phyloP scores from a whole-genome alignment of 2,329 filamentous ascomycete genomes.

The Alternaria sp. region DNA sequence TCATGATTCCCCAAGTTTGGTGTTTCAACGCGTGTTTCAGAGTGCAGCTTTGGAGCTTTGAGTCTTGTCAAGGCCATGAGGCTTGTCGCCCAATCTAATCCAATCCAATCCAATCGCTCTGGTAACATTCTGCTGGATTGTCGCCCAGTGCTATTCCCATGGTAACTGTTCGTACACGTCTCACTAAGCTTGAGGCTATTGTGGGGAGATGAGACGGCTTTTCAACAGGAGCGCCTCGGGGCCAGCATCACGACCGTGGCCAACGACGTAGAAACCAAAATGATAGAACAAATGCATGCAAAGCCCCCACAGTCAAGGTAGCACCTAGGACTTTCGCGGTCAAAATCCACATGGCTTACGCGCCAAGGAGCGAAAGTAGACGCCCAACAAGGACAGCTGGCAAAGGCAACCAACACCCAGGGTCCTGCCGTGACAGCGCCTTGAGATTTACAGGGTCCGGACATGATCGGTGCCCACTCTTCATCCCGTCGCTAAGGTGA shows the following conservation, averaged over 20 bases:
- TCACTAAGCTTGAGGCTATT: slow-evolving; percentile 9
- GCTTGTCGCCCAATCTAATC: slow-evolving; percentile 5
- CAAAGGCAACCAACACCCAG: slow-evolving; percentile 2
- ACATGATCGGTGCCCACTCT: slow-evolving; percentile 11
- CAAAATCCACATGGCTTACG: neutral
- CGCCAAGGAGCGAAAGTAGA: neutral
- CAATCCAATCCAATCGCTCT: neutral
- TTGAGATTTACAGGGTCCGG: slow-evolving; percentile 14
- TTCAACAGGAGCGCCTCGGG: slow-evolving; percentile 1
- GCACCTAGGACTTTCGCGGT: neutral
- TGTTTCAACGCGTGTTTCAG: slow-evolving; percentile 13
- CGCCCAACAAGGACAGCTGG: slow-evolving; percentile 10
- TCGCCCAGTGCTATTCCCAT: slow-evolving; percentile 7
- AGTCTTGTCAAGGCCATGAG: neutral
- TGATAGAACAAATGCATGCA: neutral
- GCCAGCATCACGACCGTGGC: slow-evolving; percentile 5
- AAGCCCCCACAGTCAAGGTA: neutral
- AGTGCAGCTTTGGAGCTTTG: neutral
- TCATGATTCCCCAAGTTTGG: slow-evolving; percentile 9
- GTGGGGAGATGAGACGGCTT: slow-evolving; percentile 3
- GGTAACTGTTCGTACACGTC: slow-evolving; percentile 2
- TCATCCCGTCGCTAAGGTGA: slow-evolving; percentile 12
- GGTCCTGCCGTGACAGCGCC: neutral
- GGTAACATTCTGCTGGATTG: slow-evolving; percentile 11
- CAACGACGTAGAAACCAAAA: neutral